Conservation (phyloP, 2,329 filamentous ascomycete genomes). For the Verticillium nubilum region DNA sequence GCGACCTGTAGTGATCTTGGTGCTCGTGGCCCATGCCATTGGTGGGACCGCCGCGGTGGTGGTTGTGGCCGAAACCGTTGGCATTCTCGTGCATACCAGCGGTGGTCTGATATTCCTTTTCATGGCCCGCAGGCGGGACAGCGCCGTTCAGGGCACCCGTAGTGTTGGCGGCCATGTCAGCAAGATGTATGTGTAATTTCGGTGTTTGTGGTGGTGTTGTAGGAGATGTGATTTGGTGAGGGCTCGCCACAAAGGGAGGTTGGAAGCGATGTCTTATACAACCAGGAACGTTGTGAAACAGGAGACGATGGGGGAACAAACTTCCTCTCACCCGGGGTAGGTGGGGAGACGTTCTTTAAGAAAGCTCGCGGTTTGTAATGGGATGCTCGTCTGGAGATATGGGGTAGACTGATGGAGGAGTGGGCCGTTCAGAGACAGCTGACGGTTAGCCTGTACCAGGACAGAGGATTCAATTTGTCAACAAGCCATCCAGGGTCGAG, state of each 20-base stretch:
- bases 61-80: slow-evolving; percentile 5
- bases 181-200: slow-evolving; percentile 3
- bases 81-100: slow-evolving; percentile 4
- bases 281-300: not conserved
- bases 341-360: not conserved
- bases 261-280: not conserved
- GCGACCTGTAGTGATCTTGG: slow-evolving; percentile 8
- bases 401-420: not conserved
- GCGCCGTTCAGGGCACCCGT: slow-evolving; percentile 4
- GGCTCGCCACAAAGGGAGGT: not conserved
- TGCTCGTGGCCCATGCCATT: slow-evolving; percentile 5
- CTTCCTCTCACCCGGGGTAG: slow-evolving; percentile 3
- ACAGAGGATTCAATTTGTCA: not conserved
- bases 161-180: slow-evolving; percentile 9
- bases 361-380: not conserved
- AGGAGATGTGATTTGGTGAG: not conserved
- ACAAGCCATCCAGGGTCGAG: not conserved
- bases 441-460: not conserved
- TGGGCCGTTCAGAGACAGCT: not conserved
- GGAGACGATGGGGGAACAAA: not conserved
- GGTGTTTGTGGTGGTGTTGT: not conserved
- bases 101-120: slow-evolving; percentile 9
- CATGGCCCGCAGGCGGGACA: slow-evolving; percentile 3
- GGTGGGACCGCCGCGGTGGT: slow-evolving; percentile 5
- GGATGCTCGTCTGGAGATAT: not conserved